Evolutionary conservation across 257 asterid species (phyloP).

Genomic region (Leonotis leonurus): DNA sequence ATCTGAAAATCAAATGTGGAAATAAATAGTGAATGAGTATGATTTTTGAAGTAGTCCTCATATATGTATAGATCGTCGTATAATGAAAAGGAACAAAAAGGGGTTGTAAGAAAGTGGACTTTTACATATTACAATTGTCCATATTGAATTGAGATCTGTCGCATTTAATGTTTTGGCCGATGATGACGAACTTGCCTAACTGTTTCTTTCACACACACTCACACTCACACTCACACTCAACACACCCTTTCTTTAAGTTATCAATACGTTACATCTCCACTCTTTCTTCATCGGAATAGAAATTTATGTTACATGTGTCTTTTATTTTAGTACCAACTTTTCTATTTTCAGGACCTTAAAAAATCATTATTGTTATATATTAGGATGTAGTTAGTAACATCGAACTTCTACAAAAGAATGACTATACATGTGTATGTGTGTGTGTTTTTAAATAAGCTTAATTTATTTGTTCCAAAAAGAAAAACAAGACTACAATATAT

Average conservation of each 20-base stretch:
- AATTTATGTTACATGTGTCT: constrained; percentile 8
- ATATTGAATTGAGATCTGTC: constrained; percentile 27
- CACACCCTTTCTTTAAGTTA: constrained; percentile 1
- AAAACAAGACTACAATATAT: neutral
- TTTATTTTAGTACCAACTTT: constrained; percentile 8
- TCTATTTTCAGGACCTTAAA: neutral
- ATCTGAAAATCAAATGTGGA: neutral
- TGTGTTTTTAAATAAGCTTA: no score
- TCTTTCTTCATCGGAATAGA: constrained; percentile 18
- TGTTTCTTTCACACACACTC: constrained; percentile 19
- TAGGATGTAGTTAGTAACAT: no score
- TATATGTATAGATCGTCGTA: neutral
- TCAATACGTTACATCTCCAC: neutral
- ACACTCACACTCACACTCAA: neutral
- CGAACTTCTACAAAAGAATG: no score
- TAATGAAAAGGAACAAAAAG: neutral
- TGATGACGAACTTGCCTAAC: constrained; percentile 32
- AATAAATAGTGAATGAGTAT: neutral
- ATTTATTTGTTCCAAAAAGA: neutral
- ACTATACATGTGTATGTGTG: no score
- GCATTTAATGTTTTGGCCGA: constrained; percentile 43
- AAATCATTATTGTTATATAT: neutral
- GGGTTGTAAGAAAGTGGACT: constrained; percentile 15
- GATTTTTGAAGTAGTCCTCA: neutral
- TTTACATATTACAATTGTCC: constrained; percentile 14